Evolutionary conservation across 2,329 filamentous ascomycete species (phyloP).

Genomic region (Colletotrichum caudatum): DNA sequence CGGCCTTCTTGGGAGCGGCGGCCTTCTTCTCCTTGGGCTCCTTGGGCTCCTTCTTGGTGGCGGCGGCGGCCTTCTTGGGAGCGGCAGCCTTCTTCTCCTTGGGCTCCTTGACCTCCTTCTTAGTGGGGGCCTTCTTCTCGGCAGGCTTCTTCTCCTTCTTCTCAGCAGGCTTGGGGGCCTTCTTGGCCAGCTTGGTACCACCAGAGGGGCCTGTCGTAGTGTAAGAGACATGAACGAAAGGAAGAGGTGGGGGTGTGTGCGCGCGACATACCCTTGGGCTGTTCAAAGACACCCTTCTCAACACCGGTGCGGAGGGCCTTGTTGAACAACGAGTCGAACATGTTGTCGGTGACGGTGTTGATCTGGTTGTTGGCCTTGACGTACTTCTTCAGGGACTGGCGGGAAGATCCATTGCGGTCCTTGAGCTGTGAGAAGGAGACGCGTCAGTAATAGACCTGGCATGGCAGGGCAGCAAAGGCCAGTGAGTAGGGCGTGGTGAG

Average conservation of each 20-base stretch:
- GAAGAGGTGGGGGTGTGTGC: conserved; percentile 41
- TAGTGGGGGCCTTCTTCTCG: conserved; percentile 49
- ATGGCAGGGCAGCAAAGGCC: conserved; percentile 21
- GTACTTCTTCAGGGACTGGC: conserved; percentile 71
- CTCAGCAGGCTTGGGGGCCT: conserved; percentile 83
- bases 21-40: conserved; percentile 51
- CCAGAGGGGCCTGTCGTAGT: conserved; percentile 77
- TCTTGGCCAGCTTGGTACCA: conserved; percentile 92
- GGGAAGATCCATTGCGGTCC: conserved; percentile 72
- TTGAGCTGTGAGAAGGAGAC: conserved; percentile 63
- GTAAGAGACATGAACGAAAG: conserved; percentile 1
- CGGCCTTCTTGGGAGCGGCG: conserved; percentile 40
- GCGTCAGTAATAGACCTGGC: conserved; percentile 53
- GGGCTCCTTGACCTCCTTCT: conserved; percentile 51
- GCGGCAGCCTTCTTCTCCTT: conserved; percentile 62
- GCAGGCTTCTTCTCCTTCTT: conserved; percentile 52
- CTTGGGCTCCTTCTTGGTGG: conserved; percentile 55
- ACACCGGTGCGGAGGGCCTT: conserved; percentile 84
- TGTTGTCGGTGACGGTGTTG: conserved; percentile 57
- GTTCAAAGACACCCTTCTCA: conserved; percentile 87
- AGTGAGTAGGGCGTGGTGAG: too few relatives aligned
- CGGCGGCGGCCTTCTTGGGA: conserved; percentile 57
- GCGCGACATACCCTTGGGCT: conserved; percentile 82
- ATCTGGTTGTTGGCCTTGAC: conserved; percentile 58
- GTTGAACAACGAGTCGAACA: conserved; percentile 84